phyloP scores from a whole-genome alignment of 495 filamentous ascomycete genomes.

The Talaromyces thailandensis region DNA sequence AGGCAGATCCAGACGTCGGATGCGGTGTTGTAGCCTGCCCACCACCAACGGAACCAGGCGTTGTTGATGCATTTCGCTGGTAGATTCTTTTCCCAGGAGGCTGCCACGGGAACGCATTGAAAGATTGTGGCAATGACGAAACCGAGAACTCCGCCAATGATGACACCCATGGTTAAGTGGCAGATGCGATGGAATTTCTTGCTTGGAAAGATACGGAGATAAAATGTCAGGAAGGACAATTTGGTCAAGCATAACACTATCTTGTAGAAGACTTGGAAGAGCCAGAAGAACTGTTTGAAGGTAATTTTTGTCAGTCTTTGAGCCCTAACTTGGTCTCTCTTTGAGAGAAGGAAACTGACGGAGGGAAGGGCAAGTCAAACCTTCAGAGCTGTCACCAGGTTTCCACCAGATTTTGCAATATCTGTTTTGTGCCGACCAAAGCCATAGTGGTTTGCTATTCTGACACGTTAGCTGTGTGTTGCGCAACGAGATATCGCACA shows the following conservation, averaged over 20 bases:
- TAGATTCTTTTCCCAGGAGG: constrained; percentile 24
- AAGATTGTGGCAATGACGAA: constrained; percentile 30
- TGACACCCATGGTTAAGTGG: constrained; percentile 11
- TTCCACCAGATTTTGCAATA: constrained; percentile 9
- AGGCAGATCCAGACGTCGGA: constrained; percentile 32
- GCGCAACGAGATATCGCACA: neutral
- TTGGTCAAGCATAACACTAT: constrained; percentile 25
- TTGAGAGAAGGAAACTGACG: neutral
- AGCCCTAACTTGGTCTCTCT: neutral
- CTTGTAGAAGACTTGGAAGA: constrained; percentile 29
- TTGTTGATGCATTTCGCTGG: constrained; percentile 13
- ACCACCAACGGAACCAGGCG: constrained; percentile 14
- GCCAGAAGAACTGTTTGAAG: constrained; percentile 19
- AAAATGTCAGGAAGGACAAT: constrained; percentile 25
- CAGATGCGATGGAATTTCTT: constrained; percentile 17
- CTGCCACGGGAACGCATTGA: constrained; percentile 31
- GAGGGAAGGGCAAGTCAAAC: neutral
- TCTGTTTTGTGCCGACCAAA: constrained; percentile 13
- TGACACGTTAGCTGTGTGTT: neutral
- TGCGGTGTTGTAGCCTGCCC: constrained; percentile 19
- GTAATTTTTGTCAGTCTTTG: neutral
- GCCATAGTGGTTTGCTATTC: constrained; percentile 11
- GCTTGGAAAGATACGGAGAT: constrained; percentile 25
- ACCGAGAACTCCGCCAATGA: constrained; percentile 10
- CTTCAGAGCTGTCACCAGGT: constrained; percentile 10